Evolutionary conservation across 2,329 filamentous ascomycete genomes (phyloP).

Genomic region (Bisporella sp.): DNA sequence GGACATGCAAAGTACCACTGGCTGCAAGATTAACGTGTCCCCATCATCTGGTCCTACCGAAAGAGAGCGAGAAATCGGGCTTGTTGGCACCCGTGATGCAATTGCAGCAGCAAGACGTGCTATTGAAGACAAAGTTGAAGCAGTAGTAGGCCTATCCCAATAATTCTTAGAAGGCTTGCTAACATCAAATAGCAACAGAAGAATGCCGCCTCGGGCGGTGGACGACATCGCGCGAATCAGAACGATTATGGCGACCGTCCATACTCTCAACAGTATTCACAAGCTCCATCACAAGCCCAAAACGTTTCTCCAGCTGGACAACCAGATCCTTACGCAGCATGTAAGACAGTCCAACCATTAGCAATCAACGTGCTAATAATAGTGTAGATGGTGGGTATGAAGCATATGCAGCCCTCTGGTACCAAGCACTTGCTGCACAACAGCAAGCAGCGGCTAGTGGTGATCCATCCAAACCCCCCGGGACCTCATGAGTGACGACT

Average conservation of each 20-base stretch:
- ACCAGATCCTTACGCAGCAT: constrained; percentile 69
- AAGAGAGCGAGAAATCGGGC: constrained; percentile 76
- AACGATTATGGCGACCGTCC: constrained; percentile 49
- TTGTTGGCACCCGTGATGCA: constrained; percentile 70
- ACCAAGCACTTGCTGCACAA: constrained; percentile 57
- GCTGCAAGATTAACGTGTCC: constrained; percentile 92
- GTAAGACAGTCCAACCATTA: constrained; percentile 36
- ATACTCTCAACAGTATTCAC: constrained; percentile 43
- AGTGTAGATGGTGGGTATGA: constrained; percentile 68
- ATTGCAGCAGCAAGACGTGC: constrained; percentile 76
- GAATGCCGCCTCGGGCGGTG: constrained; percentile 30
- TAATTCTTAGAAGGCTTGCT: neutral
- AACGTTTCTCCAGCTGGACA: constrained; percentile 40
- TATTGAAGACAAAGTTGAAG: constrained; percentile 88
- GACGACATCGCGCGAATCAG: constrained; percentile 35
- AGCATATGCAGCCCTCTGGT: constrained; percentile 75
- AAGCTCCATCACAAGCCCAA: constrained; percentile 31
- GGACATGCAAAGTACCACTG: constrained; percentile 81
- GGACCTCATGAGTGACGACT: constrained; percentile 28
- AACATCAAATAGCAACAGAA: constrained; percentile 41
- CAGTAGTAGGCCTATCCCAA: constrained; percentile 57
- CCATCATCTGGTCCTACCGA: constrained; percentile 72
- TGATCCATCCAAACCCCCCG: constrained; percentile 33
- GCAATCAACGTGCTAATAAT: constrained; percentile 17
- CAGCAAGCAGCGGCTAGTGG: constrained; percentile 26